Evolutionary conservation across 805 yeast genomes (phyloP), one percentile per base, ranked within the genome.

Genomic region (Sporopachydermia quercuum): DNA sequence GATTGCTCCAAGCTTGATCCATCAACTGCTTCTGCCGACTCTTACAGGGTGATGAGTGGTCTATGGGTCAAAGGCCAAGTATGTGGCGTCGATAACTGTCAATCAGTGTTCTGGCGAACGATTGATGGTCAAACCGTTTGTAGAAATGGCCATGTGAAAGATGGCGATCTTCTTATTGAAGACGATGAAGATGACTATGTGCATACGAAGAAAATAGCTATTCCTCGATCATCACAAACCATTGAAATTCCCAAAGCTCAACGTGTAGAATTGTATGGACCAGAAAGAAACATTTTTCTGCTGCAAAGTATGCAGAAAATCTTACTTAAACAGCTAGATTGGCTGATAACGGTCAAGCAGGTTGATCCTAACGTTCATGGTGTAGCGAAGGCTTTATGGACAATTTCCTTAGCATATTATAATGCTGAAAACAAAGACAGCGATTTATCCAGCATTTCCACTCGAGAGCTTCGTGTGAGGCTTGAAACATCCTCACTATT

Each of bases 51-150:
- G 13, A 23, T 23, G 30, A 23, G 41, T n/a, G 30, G 30, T n/a
- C 30, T 54, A 5, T 79, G 76, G 74, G 64, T 68, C 34, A 64
- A 76, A 47, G 97, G 98, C 2, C 78, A 82, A 3, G 59, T 78
- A 3, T 89, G 98, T 66, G 96, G 96, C 1, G 76, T 77, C 2
- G 87, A 81, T 46, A 89, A 89, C 62, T 89, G 98, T 58, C 74
- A 81, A 3, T 81, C 96, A 1, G 61, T 75, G 33, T 68, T 78
- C 39, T 89, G 84, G 74, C 68, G 78, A 39, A 57, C 72, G 19
- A 61, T 74, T 3, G 84, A 81, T 50, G 98, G 98, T 17, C 73
- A 73, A 39, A 69, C 76, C 42, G 78, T 87, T 6, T 89, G 98
- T 55, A 89, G 82, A 50, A 79, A 71, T 51, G 97, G 97, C 3